Conservation (phyloP, 306 rosid species). For the Rosa chinensis region DNA sequence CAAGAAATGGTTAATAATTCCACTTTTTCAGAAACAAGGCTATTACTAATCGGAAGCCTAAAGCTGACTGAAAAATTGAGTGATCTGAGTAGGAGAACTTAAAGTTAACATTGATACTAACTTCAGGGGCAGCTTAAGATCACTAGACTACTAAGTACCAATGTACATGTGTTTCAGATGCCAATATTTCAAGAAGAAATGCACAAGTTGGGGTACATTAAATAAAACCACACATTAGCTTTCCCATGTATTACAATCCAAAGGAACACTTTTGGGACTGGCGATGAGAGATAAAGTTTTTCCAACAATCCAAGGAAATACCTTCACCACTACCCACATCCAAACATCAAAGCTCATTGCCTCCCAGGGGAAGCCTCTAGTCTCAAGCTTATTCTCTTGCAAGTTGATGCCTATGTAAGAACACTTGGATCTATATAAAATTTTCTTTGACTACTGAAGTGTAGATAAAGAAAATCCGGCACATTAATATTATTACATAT, state of each 20-base stretch:
- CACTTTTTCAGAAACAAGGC: background rate
- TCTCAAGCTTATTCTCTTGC: background rate
- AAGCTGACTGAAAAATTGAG: background rate
- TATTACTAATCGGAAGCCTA: background rate
- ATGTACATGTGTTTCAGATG: background rate
- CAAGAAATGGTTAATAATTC: background rate
- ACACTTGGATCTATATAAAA: background rate
- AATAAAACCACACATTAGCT: background rate
- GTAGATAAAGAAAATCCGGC: background rate
- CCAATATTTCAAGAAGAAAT: background rate
- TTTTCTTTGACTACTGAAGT: background rate
- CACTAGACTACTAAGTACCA: background rate
- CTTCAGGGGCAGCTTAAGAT: background rate
- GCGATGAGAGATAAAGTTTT: too few relatives aligned
- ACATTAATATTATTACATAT: background rate
- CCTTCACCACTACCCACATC: too few relatives aligned
- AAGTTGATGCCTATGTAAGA: too few relatives aligned
- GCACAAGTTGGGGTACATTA: background rate
- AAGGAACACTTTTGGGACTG: background rate
- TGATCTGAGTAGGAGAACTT: background rate
- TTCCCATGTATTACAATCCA: background rate
- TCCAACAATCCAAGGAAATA: too few relatives aligned
- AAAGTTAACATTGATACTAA: background rate
- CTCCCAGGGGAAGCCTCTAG: background rate
- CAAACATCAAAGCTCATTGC: background rate